Percentiles rank a stretch among this genome's conserved stretches.
Evolutionary conservation across 352 stramenopile species (phyloP).

Genomic region (Phytophthora constricta): DNA sequence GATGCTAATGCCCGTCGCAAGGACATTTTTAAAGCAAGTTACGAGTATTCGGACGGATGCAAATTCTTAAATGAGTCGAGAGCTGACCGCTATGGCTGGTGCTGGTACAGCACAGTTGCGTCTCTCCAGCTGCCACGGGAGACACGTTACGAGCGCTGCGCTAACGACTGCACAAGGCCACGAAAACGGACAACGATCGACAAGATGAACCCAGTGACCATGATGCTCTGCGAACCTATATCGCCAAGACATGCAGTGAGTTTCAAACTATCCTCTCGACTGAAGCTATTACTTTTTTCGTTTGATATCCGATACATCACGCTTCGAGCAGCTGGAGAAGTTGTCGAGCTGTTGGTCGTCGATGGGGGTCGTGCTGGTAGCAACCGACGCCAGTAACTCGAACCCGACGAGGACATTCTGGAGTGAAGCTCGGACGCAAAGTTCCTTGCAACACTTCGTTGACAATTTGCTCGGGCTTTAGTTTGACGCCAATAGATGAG

Average conservation of each 20-base stretch:
- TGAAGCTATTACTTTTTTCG: neutral
- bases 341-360: conserved; percentile 39
- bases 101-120: neutral
- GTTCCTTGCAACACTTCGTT: conserved; percentile 55
- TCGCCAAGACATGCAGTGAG: neutral
- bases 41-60: neutral
- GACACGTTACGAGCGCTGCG: too few species aligned
- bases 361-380: conserved; percentile 47
- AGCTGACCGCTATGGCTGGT: too few species aligned
- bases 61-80: conserved; percentile 17
- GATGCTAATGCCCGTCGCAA: conserved; percentile 9
- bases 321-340: conserved; percentile 45
- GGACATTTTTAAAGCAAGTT: neutral
- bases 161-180: too few species aligned
- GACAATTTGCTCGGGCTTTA: conserved; percentile 50
- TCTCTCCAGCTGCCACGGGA: too few species aligned
- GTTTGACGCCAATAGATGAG: conserved; percentile 30
- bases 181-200: too few species aligned
- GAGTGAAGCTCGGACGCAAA: conserved; percentile 51
- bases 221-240: too few species aligned
- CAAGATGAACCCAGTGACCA: too few species aligned
- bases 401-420: conserved; percentile 47
- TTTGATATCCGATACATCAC: conserved; percentile 2
- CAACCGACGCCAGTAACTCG: conserved; percentile 46
- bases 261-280: too few species aligned